Percentiles rank a stretch among this genome's conserved stretches.
phyloP scores from a whole-genome alignment of 352 stramenopile species.

The Globisporangium rhizosaccharum region DNA sequence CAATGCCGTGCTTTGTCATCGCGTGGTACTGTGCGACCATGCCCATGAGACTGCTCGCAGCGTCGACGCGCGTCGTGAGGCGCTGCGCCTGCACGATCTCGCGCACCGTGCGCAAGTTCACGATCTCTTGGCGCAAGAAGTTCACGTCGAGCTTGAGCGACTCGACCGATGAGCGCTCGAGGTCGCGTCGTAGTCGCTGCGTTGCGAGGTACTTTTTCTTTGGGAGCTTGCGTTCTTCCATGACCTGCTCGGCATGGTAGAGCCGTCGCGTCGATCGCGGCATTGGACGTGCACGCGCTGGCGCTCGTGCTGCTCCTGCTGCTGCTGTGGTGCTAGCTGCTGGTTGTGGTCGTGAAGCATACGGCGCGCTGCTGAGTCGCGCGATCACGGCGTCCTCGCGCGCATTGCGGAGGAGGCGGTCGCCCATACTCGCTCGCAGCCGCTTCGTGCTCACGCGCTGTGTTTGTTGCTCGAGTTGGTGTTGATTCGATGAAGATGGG shows the following conservation, averaged over 20 bases:
- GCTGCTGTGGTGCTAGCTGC: neutral
- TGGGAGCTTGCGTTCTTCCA: slow-evolving; percentile 18
- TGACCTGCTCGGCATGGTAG: slow-evolving; percentile 22
- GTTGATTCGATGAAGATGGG: no score
- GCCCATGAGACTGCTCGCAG: slow-evolving; percentile 4
- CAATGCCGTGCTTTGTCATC: slow-evolving; percentile 6
- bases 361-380: no score
- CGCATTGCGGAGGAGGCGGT: no score
- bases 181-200: slow-evolving; percentile 22
- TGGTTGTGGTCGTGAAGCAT: no score
- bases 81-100: slow-evolving; percentile 17
- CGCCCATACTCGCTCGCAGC: no score
- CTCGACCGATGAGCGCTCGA: slow-evolving; percentile 21
- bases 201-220: slow-evolving; percentile 33
- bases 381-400: no score
- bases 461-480: no score
- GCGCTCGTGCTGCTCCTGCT: neutral
- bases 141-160: slow-evolving; percentile 24
- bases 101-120: slow-evolving; percentile 16
- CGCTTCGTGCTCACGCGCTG: no score
- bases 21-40: slow-evolving; percentile 7
- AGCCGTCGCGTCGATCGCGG: slow-evolving; percentile 10
- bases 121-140: slow-evolving; percentile 26
- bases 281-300: neutral
- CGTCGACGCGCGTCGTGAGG: slow-evolving; percentile 1